Percentiles rank a stretch among this genome's conserved stretches.
These are phyloP conservation scores for Thelonectria olida DNA, from an alignment of 2,329 filamentous ascomycete species.

Conservation along the genomic window DNA sequence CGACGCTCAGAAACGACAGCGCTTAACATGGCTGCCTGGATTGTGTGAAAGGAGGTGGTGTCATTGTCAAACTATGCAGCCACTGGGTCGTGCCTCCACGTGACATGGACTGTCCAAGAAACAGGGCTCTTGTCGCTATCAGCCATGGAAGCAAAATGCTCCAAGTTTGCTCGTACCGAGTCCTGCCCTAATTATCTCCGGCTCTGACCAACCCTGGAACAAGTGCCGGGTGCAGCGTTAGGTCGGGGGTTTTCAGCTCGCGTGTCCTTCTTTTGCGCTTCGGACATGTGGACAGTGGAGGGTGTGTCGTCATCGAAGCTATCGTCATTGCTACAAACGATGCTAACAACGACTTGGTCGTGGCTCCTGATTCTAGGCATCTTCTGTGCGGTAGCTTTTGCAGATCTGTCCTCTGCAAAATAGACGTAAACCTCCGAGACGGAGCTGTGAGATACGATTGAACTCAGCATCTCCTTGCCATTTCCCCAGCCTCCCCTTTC, in stretches of 20 bases:
- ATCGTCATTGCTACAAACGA: conserved; percentile 23
- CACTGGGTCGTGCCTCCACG: too few species aligned
- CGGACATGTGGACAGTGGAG: conserved; percentile 9
- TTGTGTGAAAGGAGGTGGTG: neutral
- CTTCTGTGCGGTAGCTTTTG: too few species aligned
- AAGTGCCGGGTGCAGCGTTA: neutral
- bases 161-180: neutral
- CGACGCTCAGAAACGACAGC: neutral
- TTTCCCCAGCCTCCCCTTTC: conserved; percentile 5
- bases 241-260: neutral
- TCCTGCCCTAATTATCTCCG: too few species aligned
- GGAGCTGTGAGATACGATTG: too few species aligned
- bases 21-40: neutral
- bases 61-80: neutral
- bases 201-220: neutral
- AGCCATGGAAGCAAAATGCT: too few species aligned
- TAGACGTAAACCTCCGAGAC: too few species aligned
- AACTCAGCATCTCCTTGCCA: too few species aligned
- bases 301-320: conserved; percentile 39
- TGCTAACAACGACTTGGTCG: neutral
- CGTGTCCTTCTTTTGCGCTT: conserved; percentile 14
- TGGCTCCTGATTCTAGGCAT: neutral
- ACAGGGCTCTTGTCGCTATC: too few species aligned
- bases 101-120: too few species aligned
- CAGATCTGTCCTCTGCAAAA: too few species aligned